These are phyloP conservation scores for Psidium guajava DNA, from an alignment of 345 rosid species.

Conservation along the genomic window DNA sequence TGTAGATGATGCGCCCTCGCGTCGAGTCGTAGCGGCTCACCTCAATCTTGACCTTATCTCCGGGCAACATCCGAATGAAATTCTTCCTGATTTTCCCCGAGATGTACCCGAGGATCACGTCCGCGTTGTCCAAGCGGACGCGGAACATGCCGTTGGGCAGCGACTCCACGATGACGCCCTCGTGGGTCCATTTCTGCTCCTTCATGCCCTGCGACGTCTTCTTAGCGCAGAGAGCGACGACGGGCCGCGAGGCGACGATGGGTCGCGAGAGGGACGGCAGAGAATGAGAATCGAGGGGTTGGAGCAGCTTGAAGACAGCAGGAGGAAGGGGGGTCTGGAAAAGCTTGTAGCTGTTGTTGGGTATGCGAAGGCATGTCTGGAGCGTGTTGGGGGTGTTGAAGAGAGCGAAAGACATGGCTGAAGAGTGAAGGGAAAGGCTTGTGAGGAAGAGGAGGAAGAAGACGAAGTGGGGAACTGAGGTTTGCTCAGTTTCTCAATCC, in stretches of 20 bases:
- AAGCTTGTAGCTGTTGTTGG: neutral
- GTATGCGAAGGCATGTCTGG: neutral
- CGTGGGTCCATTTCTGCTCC: slow-evolving; percentile 44
- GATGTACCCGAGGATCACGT: slow-evolving; percentile 67
- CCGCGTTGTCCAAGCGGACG: slow-evolving; percentile 46
- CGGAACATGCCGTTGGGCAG: slow-evolving; percentile 68
- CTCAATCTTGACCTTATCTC: slow-evolving; percentile 81
- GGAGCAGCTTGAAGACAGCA: neutral
- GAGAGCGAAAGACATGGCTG: slow-evolving; percentile 5
- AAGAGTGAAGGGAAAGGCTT: neutral
- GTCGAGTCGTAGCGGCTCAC: slow-evolving; percentile 76
- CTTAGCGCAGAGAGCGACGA: neutral
- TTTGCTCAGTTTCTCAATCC: neutral
- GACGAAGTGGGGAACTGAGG: neutral
- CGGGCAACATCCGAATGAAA: slow-evolving; percentile 75
- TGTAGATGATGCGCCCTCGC: slow-evolving; percentile 66
- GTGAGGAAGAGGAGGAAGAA: neutral
- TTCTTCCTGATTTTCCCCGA: slow-evolving; percentile 89
- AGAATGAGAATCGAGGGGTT: neutral
- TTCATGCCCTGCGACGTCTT: slow-evolving; percentile 8
- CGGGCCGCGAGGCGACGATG: neutral
- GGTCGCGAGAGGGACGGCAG: neutral
- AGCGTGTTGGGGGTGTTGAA: neutral
- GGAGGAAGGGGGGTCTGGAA: neutral
- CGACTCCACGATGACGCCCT: slow-evolving; percentile 44